Evolutionary conservation across 106 monocot genomes (phyloP).

Genomic region (Iris macrosiphon): DNA sequence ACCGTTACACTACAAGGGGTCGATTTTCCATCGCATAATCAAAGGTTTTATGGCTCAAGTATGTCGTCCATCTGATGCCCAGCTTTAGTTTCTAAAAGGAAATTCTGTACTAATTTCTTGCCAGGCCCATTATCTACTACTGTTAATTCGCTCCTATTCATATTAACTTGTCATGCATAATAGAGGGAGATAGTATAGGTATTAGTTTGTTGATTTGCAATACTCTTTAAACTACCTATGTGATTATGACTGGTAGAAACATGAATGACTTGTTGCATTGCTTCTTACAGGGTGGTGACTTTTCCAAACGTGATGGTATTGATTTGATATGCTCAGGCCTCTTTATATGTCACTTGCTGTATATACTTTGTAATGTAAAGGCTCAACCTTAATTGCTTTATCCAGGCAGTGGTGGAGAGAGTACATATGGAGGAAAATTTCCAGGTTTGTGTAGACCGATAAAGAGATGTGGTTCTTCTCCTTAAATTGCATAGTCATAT

Average conservation of each 20-base stretch:
- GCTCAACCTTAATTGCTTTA: conserved; percentile 39
- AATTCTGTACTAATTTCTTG: not conserved
- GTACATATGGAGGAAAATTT: conserved; percentile 52
- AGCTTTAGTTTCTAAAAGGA: not conserved
- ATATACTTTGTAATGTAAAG: conserved; percentile 26
- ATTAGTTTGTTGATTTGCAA: no score
- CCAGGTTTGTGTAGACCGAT: conserved; percentile 13
- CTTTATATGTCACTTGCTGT: conserved; percentile 38
- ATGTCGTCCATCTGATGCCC: conserved; percentile 3
- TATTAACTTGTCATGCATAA: not conserved
- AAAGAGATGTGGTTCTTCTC: not conserved
- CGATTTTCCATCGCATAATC: conserved; percentile 41
- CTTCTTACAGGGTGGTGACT: conserved; percentile 44
- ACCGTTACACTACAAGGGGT: conserved; percentile 39
- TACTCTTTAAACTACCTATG: no score
- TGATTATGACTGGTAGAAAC: not conserved
- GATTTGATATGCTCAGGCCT: conserved; percentile 33
- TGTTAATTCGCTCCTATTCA: not conserved
- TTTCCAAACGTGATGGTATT: conserved; percentile 48
- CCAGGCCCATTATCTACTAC: not conserved
- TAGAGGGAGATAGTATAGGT: no score
- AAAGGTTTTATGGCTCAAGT: conserved; percentile 46
- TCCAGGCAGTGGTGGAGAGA: conserved; percentile 62
- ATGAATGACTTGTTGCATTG: not conserved
- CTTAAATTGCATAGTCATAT: not conserved